Conservation (phyloP, 805 yeast species). For the Candida quercuum region DNA sequence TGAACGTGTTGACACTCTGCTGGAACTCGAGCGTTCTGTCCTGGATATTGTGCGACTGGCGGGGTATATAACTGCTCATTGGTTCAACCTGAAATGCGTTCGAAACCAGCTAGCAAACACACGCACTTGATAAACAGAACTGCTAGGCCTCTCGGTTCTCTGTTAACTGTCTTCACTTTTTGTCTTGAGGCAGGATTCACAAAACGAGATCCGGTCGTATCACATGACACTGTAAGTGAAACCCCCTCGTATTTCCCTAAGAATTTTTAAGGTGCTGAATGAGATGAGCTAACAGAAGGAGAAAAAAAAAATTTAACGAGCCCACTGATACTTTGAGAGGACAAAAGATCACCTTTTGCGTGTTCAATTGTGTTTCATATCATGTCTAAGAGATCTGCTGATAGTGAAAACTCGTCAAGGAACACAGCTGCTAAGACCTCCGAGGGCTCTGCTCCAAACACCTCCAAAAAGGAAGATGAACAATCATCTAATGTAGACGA, state of each 20-base stretch:
- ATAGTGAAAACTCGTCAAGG: conserved; percentile 14
- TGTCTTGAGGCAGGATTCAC: not conserved
- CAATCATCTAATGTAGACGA: conserved; percentile 17
- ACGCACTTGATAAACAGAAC: no score
- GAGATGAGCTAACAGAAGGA: conserved; percentile 2
- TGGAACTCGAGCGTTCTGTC: conserved; percentile 92
- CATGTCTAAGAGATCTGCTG: conserved; percentile 26
- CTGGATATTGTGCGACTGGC: conserved; percentile 35
- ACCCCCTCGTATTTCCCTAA: not conserved
- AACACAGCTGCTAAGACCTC: conserved; percentile 19
- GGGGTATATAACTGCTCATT: conserved; percentile 11
- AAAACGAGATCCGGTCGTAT: not conserved
- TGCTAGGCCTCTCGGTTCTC: no score
- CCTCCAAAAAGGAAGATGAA: conserved; percentile 24
- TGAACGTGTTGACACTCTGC: conserved; percentile 78
- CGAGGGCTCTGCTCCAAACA: conserved; percentile 14
- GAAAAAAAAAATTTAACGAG: no score
- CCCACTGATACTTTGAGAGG: no score
- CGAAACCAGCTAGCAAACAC: no score
- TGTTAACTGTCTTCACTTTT: no score
- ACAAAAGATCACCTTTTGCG: not conserved
- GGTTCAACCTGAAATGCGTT: not conserved
- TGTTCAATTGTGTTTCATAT: not conserved
- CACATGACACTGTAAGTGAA: not conserved
- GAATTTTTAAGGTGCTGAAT: conserved; percentile 1